Conservation (phyloP, 1,284 basidiomycete genomes). For the Rhodotorula sp. region DNA sequence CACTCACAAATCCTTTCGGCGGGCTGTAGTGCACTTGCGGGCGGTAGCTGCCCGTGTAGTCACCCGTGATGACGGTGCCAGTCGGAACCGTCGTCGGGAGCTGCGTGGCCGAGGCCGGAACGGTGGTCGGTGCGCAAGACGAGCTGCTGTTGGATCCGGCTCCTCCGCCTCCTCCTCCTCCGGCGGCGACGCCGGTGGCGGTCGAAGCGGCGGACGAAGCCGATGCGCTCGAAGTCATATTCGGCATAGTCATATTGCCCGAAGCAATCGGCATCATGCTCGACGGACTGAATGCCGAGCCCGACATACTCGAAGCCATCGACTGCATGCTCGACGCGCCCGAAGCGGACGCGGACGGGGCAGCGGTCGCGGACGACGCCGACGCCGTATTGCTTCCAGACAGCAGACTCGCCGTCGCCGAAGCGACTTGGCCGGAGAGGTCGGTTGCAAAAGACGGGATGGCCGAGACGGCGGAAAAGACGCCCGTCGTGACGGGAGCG, state of each 20-base stretch:
- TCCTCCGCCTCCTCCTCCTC: neutral
- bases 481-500: neutral
- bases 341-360: neutral
- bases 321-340: neutral
- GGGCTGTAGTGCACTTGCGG: conserved; percentile 21
- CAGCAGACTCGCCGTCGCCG: neutral
- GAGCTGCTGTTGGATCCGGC: neutral
- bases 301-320: neutral
- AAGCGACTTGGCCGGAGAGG: neutral
- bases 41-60: conserved; percentile 14
- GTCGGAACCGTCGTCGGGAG: neutral
- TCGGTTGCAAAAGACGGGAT: neutral
- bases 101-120: neutral
- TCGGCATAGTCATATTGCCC: neutral
- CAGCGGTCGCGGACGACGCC: neutral
- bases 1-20: conserved; percentile 4
- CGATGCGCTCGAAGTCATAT: neutral
- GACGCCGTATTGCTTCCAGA: too few relatives aligned
- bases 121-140: neutral
- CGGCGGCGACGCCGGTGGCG: neutral
- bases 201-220: neutral
- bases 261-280: neutral
- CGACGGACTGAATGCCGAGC: neutral
- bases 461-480: neutral
- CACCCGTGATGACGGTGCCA: conserved; percentile 3